Evolutionary conservation across 306 rosid species (phyloP).

Genomic region (Cucumis hystrix): DNA sequence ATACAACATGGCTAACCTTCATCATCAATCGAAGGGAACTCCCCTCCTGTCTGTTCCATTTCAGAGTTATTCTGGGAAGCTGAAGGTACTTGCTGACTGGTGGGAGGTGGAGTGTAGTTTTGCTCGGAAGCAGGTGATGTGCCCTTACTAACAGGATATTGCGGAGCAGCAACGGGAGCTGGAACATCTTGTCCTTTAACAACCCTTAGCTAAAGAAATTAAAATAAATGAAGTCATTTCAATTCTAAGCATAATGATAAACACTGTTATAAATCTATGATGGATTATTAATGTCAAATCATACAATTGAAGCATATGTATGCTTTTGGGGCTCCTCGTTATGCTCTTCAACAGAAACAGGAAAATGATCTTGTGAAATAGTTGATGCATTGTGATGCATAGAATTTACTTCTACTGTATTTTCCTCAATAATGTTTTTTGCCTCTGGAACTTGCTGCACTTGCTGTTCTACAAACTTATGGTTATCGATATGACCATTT

Average conservation of each 20-base stretch:
- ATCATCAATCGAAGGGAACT: conserved; percentile 17
- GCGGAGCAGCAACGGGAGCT: conserved; percentile 18
- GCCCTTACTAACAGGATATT: conserved; percentile 19
- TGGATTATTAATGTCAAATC: conserved; percentile 16
- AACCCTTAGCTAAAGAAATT: conserved; percentile 51
- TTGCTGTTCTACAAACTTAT: conserved; percentile 54
- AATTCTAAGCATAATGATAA: conserved; percentile 1
- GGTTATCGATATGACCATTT: conserved; percentile 48
- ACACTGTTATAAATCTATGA: background rate
- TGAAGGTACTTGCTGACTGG: conserved; percentile 16
- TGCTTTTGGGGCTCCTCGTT: conserved; percentile 88
- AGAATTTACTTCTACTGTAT: conserved; percentile 43
- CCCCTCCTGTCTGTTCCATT: conserved; percentile 27
- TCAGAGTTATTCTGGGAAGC: conserved; percentile 16
- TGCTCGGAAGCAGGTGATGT: conserved; percentile 23
- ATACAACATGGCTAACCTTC: conserved; percentile 26
- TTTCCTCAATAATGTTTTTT: conserved; percentile 41
- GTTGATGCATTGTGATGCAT: conserved; percentile 41
- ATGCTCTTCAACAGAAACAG: conserved; percentile 58
- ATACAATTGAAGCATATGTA: conserved; percentile 93
- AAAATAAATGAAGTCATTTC: conserved; percentile 20
- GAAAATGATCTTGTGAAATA: conserved; percentile 39
- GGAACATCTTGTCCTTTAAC: conserved; percentile 52
- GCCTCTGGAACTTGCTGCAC: conserved; percentile 50
- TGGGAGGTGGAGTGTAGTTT: conserved; percentile 19